Evolutionary conservation across 192 early-diverging fungal genomes (phyloP), one percentile per base, ranked within the genome.

Genomic region (Coemansia sp.): DNA sequence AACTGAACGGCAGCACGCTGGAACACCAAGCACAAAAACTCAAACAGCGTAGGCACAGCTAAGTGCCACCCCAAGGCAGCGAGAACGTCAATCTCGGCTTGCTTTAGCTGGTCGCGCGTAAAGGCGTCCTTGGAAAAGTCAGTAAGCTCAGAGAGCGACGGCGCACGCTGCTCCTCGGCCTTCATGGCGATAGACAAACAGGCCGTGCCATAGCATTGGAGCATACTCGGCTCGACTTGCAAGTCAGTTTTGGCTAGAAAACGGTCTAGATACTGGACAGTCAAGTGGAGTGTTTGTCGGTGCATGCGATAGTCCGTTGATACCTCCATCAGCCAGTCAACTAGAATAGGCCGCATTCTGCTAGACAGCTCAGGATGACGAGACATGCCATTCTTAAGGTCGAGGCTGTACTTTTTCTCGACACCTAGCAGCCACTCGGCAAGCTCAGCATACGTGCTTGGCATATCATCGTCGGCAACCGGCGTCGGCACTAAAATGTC

Each of bases 311-410:
- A 81, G 65, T 85, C 81, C 9, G 81, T 70, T 2, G 71, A 77
- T 5, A 83, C 81, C 65, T 85, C 84, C 63, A 80, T 67, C 45
- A 85, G 73, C 84, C 84, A 85, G 63, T 85, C 84, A 3, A 85
- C 73, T 10, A 85, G 72, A 55, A 85, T 83, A 11, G 84, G 82
- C 45, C 84, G 82, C 82, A 85, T 83, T 40, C 74, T 56, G 3
- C 45, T 63, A 9, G 77, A 75, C 53, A 85, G 74, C 62, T 75
- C 72, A 23, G 78, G 67, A 35, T 85, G 84, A 23, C 74, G 59
- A n/a, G 59, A 23, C 48, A 82, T 62, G 13, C 77, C 77, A 13
- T 20, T 18, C 20, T 64, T 65, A 8, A 75, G 65, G 26, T 63
- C 69, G 3, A 53, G 20, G n/a, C 50, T 59, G 56, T 71, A 67